Evolutionary conservation across 2,329 filamentous ascomycete genomes (phyloP), one percentile per base, ranked within the genome.

Genomic region (Phaeomoniella chlamydospora): DNA sequence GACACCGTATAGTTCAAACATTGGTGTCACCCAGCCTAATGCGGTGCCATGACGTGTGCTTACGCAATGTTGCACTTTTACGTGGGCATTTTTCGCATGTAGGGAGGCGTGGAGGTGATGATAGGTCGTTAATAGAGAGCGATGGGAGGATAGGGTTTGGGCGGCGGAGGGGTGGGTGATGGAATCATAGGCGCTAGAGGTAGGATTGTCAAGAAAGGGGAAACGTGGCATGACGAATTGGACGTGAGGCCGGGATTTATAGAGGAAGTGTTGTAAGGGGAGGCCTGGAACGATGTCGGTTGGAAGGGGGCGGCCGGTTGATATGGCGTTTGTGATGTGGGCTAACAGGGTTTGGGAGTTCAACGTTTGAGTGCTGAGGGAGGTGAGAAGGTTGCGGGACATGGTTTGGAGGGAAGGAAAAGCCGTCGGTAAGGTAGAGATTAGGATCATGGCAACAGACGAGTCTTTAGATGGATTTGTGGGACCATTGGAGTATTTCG

Each of bases 1-100:
- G n/a, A 98, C 77, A 49, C 85, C 92, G 60, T 94, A 98, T 41
- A 98, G 74, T 55, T 98, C 90, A 50, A 96, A 96, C 2, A 80
- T 60, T 1, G 86, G 83, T 3, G 88, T 96, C 33, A 82, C 73
- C 90, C 90, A 98, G 2, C 83, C 88, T 19, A 98, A 67, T 0
- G 81, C 80, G 6, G 83, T 83, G 12, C 77, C 73, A 34, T 85
- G 79, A n/a, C 73, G 70, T 3, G 38, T 18, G 33, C 73, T 76
- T 29, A 83, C 74, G 43, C 72, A 76, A 54, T 96, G 85, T 42
- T 93, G 70, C 2, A 96, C 80, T 57, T 90, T 94, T 38, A 93
- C 70, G 44, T 87, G 79, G 2, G 83, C 75, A 46, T 87, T 78
- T 49, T 84, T 86, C 6, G 78, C 72, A 52, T 98, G 90, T n/a